Conservation (phyloP, 2,329 filamentous ascomycete species). For the Claviceps cyperi region DNA sequence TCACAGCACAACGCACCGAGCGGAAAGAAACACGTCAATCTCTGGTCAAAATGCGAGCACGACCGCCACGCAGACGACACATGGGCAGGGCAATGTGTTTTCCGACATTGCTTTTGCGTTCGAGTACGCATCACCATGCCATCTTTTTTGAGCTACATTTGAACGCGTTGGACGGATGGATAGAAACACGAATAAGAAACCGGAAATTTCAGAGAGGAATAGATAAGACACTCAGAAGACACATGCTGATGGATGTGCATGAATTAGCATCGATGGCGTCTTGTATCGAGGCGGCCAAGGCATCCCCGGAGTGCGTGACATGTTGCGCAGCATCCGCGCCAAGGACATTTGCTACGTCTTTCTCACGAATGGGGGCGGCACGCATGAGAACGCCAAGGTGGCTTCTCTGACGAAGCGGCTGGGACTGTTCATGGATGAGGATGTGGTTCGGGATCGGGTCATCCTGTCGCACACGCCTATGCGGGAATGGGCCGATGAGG, state of each 20-base stretch:
- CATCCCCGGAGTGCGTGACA: slow-evolving; percentile 62
- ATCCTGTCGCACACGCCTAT: slow-evolving; percentile 83
- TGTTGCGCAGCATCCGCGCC: slow-evolving; percentile 57
- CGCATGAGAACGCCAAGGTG: slow-evolving; percentile 43
- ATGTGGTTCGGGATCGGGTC: slow-evolving; percentile 20
- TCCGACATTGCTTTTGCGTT: slow-evolving; percentile 24
- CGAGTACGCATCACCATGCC: slow-evolving; percentile 14
- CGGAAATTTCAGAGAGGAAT: background rate
- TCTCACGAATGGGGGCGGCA: slow-evolving; percentile 89
- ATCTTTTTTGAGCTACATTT: background rate
- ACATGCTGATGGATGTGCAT: background rate
- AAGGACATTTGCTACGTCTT: slow-evolving; percentile 82
- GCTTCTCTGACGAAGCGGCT: slow-evolving; percentile 20
- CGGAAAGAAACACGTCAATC: background rate
- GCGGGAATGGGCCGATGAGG: slow-evolving; percentile 40
- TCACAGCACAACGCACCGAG: background rate
- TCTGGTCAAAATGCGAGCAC: background rate
- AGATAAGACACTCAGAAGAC: background rate
- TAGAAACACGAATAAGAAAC: too few species aligned
- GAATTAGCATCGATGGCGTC: slow-evolving; percentile 70
- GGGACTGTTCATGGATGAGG: slow-evolving; percentile 16
- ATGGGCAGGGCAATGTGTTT: slow-evolving; percentile 9
- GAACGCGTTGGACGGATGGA: too few species aligned
- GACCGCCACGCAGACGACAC: slow-evolving; percentile 6
- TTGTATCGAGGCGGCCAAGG: slow-evolving; percentile 68